A percentile compares a stretch with the other conserved stretches of the same genome.
These are phyloP conservation scores for Suillus americanus DNA, from an alignment of 768 basidiomycete species.

Conservation along the genomic window DNA sequence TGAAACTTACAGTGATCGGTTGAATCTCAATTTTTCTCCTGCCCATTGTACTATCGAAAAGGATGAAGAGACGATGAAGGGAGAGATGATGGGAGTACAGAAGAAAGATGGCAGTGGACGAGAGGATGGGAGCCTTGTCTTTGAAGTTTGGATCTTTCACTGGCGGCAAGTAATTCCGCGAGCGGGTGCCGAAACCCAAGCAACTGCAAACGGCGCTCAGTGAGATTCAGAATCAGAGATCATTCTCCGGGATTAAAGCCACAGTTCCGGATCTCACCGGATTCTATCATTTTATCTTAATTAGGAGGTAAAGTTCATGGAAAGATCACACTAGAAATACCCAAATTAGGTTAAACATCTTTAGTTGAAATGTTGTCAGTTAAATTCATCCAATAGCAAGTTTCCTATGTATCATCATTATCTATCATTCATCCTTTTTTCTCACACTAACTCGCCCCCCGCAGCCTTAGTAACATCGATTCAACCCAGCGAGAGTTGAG, in stretches of 20 bases:
- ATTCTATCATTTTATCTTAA: conserved; percentile 14
- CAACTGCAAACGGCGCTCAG: conserved; percentile 37
- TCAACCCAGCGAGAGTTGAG: conserved; percentile 19
- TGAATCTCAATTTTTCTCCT: conserved; percentile 82
- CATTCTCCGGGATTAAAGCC: conserved; percentile 7
- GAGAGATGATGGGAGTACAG: conserved; percentile 23
- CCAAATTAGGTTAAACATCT: conserved; percentile 5
- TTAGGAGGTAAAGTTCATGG: background rate
- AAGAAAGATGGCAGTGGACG: conserved; percentile 17
- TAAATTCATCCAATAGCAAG: conserved; percentile 11
- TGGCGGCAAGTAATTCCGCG: conserved; percentile 37
- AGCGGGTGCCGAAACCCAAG: conserved; percentile 37
- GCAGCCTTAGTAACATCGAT: conserved; percentile 10
- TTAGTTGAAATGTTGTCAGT: conserved; percentile 5
- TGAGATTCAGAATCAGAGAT: conserved; percentile 36
- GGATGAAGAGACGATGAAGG: background rate
- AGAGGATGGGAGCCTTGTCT: conserved; percentile 35
- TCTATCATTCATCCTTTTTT: background rate
- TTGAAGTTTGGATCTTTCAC: conserved; percentile 35
- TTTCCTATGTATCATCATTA: conserved; percentile 10
- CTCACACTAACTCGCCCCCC: conserved; percentile 19
- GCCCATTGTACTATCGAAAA: conserved; percentile 47
- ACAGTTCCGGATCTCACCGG: conserved; percentile 29
- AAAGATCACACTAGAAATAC: conserved; percentile 8
- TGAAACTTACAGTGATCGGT: conserved; percentile 66